Base-by-base conservation (phyloP, 148 eudicot species). In the Heliamphora exappendiculata region DNA sequence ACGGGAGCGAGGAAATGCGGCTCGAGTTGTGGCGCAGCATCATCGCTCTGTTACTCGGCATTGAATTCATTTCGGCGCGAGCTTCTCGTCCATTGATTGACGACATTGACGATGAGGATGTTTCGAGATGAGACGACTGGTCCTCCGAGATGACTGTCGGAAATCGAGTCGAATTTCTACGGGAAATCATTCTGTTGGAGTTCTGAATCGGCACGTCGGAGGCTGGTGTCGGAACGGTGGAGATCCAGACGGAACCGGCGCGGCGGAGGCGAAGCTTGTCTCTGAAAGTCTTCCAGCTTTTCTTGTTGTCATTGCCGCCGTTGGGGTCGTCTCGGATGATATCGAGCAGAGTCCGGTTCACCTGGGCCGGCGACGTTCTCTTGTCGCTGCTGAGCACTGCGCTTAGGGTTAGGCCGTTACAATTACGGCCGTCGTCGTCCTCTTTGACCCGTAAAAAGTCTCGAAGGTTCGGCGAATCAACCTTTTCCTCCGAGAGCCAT, bases 281-380 rank as follows among this genome's bases (percentile, higher is more conserved):
- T n/a, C 24, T 75, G 49, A 85, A 47, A 17, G 50, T 49, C 44
- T 81, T 83, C 91, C 88, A 82, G 16, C 81, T 76, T 51, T 78
- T 83, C 72, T 79, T 86, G 17, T 77, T 34, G 12, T 75, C 75
- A 3, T 42, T 45, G 14, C 73, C 24, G 62, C 55, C 24, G 44
- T 69, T 26, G 0, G 81, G 78, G 39, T 87, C 91, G 58, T 82
- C 83, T 2, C 79, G 73, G 42, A 89, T 82, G 14, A 87, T 69
- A 64, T 91, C 90, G 24, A 88, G 67, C 8, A 89, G 81, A 10
- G 87, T 86, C 60, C 86, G 79, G 76, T 76, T 81, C 62, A 37
- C 81, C 75, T 34, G 72, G 17, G 65, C 70, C 75, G 83, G 74
- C 19, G 79, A 53, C 10, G 84, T 58, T 67, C 76, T 85, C 74